Conservation (phyloP, 2,329 filamentous ascomycete species). For the Phyllosticta citrichinensis region DNA sequence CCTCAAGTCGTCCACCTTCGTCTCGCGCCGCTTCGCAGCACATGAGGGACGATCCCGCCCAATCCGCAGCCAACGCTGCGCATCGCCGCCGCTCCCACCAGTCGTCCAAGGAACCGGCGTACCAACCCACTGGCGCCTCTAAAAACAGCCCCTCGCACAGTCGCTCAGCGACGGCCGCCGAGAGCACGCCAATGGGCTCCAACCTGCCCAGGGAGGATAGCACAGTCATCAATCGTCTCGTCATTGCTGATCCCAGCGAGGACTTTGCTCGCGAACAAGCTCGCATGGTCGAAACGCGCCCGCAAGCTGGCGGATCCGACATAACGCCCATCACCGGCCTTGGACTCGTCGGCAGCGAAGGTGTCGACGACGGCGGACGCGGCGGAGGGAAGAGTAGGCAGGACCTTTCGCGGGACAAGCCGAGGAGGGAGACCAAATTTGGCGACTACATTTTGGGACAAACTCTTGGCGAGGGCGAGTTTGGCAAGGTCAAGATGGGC, state of each 20-base stretch:
- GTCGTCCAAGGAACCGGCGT: constrained; percentile 23
- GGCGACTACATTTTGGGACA: constrained; percentile 93
- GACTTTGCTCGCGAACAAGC: constrained; percentile 64
- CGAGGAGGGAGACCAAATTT: constrained; percentile 73
- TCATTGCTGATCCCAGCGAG: constrained; percentile 65
- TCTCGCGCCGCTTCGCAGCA: constrained; percentile 15
- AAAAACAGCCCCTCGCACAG: constrained; percentile 23
- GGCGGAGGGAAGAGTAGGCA: constrained; percentile 41
- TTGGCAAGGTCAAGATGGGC: constrained; percentile 95
- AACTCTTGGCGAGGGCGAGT: constrained; percentile 94
- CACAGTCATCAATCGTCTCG: constrained; percentile 65
- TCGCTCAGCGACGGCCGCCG: constrained; percentile 40
- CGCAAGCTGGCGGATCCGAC: constrained; percentile 33
- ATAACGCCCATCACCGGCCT: constrained; percentile 38
- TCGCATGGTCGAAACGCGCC: constrained; percentile 52
- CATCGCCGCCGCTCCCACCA: constrained; percentile 39
- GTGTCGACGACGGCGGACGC: constrained; percentile 37
- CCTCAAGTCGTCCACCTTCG: constrained; percentile 21
- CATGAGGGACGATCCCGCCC: constrained; percentile 15
- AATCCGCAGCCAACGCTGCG: constrained; percentile 17
- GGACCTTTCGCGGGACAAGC: constrained; percentile 45
- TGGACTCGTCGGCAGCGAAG: constrained; percentile 40
- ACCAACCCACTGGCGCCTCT: constrained; percentile 29
- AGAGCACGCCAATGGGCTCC: constrained; percentile 41
- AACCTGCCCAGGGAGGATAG: constrained; percentile 63